Percentiles rank a stretch among this genome's conserved stretches.
These are phyloP conservation scores for Furcasterigmium furcatum DNA, from an alignment of 2,329 filamentous ascomycete species.

Conservation along the genomic window DNA sequence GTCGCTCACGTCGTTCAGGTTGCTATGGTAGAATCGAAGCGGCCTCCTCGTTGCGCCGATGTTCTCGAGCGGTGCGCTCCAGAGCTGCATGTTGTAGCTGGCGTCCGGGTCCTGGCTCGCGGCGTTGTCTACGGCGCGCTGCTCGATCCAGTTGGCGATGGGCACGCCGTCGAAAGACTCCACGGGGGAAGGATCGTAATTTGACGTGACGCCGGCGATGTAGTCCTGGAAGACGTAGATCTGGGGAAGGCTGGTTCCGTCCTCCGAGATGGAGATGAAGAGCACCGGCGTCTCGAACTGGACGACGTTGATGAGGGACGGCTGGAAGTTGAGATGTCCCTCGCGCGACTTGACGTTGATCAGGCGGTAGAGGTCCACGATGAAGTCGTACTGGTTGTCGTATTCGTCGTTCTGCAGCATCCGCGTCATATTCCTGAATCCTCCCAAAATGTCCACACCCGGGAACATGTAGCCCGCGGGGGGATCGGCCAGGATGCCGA, in stretches of 20 bases:
- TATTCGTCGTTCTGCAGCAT: constrained; percentile 10
- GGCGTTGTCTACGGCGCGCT: constrained; percentile 9
- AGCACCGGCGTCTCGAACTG: constrained; percentile 5
- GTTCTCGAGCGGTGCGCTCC: constrained; percentile 6
- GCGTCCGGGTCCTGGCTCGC: constrained; percentile 14
- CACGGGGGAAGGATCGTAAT: constrained; percentile 6
- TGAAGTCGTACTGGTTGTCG: constrained; percentile 12
- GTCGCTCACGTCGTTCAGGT: constrained; percentile 7
- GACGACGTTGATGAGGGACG: constrained; percentile 7
- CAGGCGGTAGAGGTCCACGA: constrained; percentile 13
- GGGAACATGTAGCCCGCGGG: constrained; percentile 15
- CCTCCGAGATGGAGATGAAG: constrained; percentile 14
- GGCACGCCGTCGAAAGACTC: constrained; percentile 2
- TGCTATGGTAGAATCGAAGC: constrained; percentile 1
- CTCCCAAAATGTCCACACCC: constrained; percentile 15
- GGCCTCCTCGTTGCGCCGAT: neutral
- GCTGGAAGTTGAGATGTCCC: constrained; percentile 10
- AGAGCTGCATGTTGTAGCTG: constrained; percentile 11
- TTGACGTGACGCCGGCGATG: constrained; percentile 1
- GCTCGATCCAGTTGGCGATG: constrained; percentile 9
- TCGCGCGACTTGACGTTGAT: constrained; percentile 10
- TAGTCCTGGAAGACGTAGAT: constrained; percentile 12
- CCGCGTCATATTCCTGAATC: constrained; percentile 12
- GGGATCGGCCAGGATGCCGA: constrained; percentile 12
- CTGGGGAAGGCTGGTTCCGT: constrained; percentile 8